Percentiles rank a stretch among this genome's conserved stretches.
Evolutionary conservation across 108 stramenopile species (phyloP).

Genomic region (Ochromonas danica): DNA sequence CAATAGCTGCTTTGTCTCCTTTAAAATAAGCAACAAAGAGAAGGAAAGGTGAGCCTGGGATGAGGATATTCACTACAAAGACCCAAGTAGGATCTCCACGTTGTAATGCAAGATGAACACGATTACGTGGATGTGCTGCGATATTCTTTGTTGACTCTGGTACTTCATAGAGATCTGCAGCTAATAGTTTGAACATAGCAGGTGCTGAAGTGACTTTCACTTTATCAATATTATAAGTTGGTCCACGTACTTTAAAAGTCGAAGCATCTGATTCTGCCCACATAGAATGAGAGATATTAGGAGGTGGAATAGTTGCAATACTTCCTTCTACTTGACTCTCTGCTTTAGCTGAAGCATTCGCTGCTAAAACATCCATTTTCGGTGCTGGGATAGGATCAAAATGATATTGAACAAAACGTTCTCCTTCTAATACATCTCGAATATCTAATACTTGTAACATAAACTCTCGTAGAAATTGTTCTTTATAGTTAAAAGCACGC

Average conservation of each 20-base stretch:
- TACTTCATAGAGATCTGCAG: slow-evolving; percentile 26
- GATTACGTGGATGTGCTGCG: not conserved
- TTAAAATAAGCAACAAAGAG: slow-evolving; percentile 50
- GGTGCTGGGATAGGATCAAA: slow-evolving; percentile 40
- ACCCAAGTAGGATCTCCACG: slow-evolving; percentile 38
- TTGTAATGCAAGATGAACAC: slow-evolving; percentile 27
- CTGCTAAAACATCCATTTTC: slow-evolving; percentile 24
- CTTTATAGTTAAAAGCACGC: slow-evolving; percentile 56
- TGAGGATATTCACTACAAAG: slow-evolving; percentile 54
- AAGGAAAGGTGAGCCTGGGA: slow-evolving; percentile 52
- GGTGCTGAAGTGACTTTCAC: slow-evolving; percentile 26
- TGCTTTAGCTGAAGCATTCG: slow-evolving; percentile 15
- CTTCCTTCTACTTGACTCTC: slow-evolving; percentile 28
- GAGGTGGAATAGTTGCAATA: slow-evolving; percentile 31
- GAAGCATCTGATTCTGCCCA: slow-evolving; percentile 35
- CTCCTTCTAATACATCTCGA: slow-evolving; percentile 68
- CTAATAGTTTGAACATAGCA: slow-evolving; percentile 33
- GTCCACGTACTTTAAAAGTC: slow-evolving; percentile 31
- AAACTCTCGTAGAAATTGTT: slow-evolving; percentile 72
- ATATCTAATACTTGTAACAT: slow-evolving; percentile 78
- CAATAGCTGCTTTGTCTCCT: slow-evolving; percentile 20
- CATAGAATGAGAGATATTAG: slow-evolving; percentile 12
- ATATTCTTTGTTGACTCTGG: slow-evolving; percentile 24
- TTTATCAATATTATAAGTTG: slow-evolving; percentile 29
- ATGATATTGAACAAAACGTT: slow-evolving; percentile 65